phyloP scores from a whole-genome alignment of 257 asterid species.

The Solanum arcanum region DNA sequence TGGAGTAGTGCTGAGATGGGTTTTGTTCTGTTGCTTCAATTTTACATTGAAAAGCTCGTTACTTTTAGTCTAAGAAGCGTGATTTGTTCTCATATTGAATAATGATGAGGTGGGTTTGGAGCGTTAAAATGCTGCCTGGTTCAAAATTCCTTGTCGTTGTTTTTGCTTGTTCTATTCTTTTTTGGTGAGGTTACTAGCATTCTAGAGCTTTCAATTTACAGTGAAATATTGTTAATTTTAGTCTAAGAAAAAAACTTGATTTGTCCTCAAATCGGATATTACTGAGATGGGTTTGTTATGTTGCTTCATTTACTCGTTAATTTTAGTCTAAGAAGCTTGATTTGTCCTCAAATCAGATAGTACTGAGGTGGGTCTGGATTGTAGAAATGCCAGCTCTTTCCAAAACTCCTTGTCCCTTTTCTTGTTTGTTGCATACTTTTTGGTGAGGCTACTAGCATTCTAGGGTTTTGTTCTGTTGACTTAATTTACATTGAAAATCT shows the following conservation, averaged over 20 bases:
- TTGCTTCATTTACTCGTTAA: not conserved
- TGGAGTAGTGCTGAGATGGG: not conserved
- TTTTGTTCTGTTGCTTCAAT: not conserved
- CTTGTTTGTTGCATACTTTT: not conserved
- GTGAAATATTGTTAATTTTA: not conserved
- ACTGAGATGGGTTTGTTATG: not conserved
- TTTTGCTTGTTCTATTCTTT: not conserved
- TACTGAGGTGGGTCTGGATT: not conserved
- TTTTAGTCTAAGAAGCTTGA: not conserved
- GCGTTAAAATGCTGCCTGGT: not conserved
- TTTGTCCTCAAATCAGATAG: not conserved
- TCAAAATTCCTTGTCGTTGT: not conserved
- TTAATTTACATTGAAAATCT: not conserved
- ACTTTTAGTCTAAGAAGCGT: not conserved
- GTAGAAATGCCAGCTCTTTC: not conserved
- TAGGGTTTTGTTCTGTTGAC: not conserved
- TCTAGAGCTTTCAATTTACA: not conserved
- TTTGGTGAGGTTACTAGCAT: not conserved
- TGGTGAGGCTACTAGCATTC: not conserved
- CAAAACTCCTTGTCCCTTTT: not conserved
- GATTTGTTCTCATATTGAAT: not conserved
- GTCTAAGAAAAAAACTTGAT: not conserved
- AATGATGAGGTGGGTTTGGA: not conserved
- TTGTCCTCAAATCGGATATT: not conserved
- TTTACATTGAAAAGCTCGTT: not conserved